Conservation (phyloP, 75 land plant genomes). For the Pinus tabuliformis region DNA sequence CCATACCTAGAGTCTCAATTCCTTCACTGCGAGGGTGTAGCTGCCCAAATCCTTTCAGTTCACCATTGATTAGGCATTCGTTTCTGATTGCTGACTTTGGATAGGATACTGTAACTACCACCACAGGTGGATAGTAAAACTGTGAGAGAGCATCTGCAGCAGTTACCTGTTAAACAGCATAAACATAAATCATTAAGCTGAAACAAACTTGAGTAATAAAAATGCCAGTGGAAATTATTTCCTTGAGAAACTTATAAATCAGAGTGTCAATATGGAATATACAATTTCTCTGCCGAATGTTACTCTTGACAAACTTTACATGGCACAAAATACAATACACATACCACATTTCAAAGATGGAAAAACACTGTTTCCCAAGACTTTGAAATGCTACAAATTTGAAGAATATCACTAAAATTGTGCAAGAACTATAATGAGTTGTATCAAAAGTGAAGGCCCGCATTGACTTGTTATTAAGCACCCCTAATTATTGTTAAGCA, state of each 20-base stretch:
- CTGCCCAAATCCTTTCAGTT: conserved; percentile 94
- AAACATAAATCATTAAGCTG: neutral
- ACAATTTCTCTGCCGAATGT: neutral
- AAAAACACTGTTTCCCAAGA: neutral
- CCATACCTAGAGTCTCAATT: conserved; percentile 81
- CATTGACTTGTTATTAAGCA: neutral
- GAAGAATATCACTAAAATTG: neutral
- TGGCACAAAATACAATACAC: neutral
- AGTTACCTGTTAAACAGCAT: conserved; percentile 39
- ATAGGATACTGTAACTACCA: conserved; percentile 82
- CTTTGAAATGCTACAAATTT: neutral
- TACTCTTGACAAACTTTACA: neutral
- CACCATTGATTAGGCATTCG: conserved; percentile 86
- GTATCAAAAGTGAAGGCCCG: neutral
- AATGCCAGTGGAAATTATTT: neutral
- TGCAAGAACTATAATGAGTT: neutral
- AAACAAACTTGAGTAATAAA: neutral
- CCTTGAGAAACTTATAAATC: neutral
- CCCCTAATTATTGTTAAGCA: no score
- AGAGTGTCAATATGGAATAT: neutral
- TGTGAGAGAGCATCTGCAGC: conserved; percentile 79
- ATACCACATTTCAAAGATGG: neutral
- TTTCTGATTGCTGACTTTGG: conserved; percentile 79
- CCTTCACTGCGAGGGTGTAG: conserved; percentile 98
- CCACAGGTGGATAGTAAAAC: conserved; percentile 95